These are phyloP conservation scores for Hura crepitans DNA, from an alignment of 441 rosid genomes.

Conservation along the genomic window DNA sequence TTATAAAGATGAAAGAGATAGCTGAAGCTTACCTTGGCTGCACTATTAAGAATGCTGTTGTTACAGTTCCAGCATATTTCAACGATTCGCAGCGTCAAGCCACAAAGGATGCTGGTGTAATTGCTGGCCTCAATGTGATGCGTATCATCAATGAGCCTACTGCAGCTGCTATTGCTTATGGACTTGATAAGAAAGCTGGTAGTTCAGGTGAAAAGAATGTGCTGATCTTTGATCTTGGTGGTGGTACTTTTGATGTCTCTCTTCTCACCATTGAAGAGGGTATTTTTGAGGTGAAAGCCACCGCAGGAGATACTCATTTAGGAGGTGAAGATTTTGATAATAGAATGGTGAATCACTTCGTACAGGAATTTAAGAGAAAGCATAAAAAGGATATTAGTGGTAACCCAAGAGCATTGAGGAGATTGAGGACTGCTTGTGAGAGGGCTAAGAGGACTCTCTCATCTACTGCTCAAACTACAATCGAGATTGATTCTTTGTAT, in stretches of 20 bases:
- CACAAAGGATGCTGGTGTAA: slow-evolving; percentile 66
- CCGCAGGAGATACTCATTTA: slow-evolving; percentile 70
- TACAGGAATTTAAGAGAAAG: slow-evolving; percentile 72
- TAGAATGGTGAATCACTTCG: slow-evolving; percentile 71
- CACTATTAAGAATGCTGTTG: slow-evolving; percentile 55
- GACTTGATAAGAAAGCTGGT: slow-evolving; percentile 63
- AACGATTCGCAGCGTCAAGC: slow-evolving; percentile 74
- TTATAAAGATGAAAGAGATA: slow-evolving; percentile 61
- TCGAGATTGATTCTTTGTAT: slow-evolving; percentile 57
- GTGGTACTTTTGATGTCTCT: slow-evolving; percentile 76
- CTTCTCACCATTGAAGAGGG: slow-evolving; percentile 70
- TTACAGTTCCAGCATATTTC: slow-evolving; percentile 65
- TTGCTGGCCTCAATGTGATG: slow-evolving; percentile 64
- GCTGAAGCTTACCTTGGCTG: slow-evolving; percentile 63
- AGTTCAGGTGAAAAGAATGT: slow-evolving; percentile 68
- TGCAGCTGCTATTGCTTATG: slow-evolving; percentile 69
- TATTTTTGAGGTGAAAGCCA: slow-evolving; percentile 62
- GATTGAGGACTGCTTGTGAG: slow-evolving; percentile 56
- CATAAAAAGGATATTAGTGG: slow-evolving; percentile 68
- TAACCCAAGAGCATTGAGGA: slow-evolving; percentile 60
- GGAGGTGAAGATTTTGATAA: slow-evolving; percentile 75
- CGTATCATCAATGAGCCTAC: slow-evolving; percentile 68
- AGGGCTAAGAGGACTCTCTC: slow-evolving; percentile 50
- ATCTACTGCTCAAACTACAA: slow-evolving; percentile 54
- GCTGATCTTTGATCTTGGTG: slow-evolving; percentile 57